Base-by-base conservation (phyloP, 306 rosid species). In the Sicyos edulis region DNA sequence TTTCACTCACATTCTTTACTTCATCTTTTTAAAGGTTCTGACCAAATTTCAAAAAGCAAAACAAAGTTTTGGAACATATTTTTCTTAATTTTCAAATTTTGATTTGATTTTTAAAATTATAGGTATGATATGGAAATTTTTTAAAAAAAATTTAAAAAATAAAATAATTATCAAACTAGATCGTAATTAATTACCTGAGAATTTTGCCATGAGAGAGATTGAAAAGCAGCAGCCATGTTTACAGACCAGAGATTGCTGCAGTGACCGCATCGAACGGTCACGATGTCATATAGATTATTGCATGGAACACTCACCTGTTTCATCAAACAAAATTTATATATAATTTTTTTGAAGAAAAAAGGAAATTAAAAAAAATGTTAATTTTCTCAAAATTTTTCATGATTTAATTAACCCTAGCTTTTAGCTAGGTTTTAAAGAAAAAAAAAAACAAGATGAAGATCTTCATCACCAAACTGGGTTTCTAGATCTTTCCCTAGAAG, bases 161-260 rank as follows among this genome's bases (percentile, higher is more conserved):
- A n/a, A n/a, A n/a, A n/a, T n/a, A n/a, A n/a, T n/a, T n/a, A n/a
- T n/a, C n/a, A n/a, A n/a, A n/a, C n/a, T n/a, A n/a, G n/a, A n/a
- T n/a, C n/a, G n/a, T 51, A 54, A 54, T 3, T 8, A 55, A 55
- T 57, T 24, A 54, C 42, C 49, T 26, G 20, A 24, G 73, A 58
- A 6, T 10, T 42, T 64, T 70, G 97, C 92, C 91, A 95, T 52
- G 99, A 86, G 70, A 87, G 85, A 56, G 97, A 85, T 80, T 91
- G 97, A 77, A 91, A 86, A 62, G 99, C 96, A 5, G 97, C 97
- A 54, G 97, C 97, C 99, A 95, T 95, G 76, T 95, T 95, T 76
- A 95, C 97, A 63, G 99, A 89, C 99, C 96, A 95, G n/a, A 95
- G 89, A 83, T 95, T 95, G 76, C 90, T 87, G 88, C 99, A 95